Conservation (phyloP, 352 stramenopile genomes). For the Phytophthora agathidicida region DNA sequence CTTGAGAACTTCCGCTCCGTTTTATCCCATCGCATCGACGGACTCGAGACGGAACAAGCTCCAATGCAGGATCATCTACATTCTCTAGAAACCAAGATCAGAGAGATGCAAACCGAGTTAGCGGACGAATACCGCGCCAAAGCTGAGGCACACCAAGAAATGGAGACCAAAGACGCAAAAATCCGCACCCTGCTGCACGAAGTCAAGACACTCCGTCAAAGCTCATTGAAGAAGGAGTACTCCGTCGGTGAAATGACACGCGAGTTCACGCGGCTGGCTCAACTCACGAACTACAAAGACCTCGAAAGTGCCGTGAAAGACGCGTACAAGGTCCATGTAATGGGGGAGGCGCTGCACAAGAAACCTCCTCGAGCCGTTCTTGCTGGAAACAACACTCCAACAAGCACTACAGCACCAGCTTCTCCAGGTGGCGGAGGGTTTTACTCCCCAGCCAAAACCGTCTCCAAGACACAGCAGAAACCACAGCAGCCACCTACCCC, state of each 20-base stretch:
- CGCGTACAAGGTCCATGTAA: constrained; percentile 77
- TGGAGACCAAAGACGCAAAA: constrained; percentile 76
- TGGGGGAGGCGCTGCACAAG: constrained; percentile 69
- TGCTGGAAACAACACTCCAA: not conserved
- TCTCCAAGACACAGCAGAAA: constrained; percentile 13
- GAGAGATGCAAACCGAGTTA: constrained; percentile 80
- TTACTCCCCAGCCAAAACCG: constrained; percentile 26
- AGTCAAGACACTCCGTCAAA: constrained; percentile 77
- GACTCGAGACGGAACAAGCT: constrained; percentile 70
- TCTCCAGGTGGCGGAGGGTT: constrained; percentile 30
- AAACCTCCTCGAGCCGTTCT: constrained; percentile 49
- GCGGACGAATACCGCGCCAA: constrained; percentile 77
- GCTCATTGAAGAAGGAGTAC: constrained; percentile 82
- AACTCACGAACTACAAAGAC: constrained; percentile 82
- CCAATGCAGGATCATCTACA: constrained; percentile 73
- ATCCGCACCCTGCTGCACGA: constrained; percentile 78
- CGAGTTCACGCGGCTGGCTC: constrained; percentile 71
- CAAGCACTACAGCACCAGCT: constrained; percentile 2
- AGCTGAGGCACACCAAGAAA: constrained; percentile 60
- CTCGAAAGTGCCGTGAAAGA: constrained; percentile 84
- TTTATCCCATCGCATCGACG: constrained; percentile 76
- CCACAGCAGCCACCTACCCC: constrained; percentile 7
- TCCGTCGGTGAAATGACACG: constrained; percentile 80
- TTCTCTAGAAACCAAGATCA: constrained; percentile 66
- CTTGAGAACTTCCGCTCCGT: constrained; percentile 87